phyloP scores from a whole-genome alignment of 805 yeast species.

The Hanseniaspora mollemarum region DNA sequence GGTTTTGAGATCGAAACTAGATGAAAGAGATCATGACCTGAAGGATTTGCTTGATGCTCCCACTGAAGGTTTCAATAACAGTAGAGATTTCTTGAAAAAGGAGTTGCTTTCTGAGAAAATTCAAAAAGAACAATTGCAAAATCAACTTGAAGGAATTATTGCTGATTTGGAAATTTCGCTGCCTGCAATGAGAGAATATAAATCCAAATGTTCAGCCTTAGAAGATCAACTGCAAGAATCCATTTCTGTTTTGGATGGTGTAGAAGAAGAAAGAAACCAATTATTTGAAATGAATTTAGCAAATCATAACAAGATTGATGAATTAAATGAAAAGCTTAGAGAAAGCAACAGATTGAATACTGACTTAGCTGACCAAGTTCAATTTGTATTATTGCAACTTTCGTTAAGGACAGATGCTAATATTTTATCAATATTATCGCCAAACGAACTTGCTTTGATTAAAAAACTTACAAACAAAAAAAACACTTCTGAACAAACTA shows the following conservation, averaged over 20 bases:
- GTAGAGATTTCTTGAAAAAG: conserved; percentile 45
- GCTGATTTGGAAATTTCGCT: conserved; percentile 66
- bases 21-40: conserved; percentile 25
- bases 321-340: conserved; percentile 31
- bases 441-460: conserved; percentile 54
- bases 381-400: conserved; percentile 55
- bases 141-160: conserved; percentile 59
- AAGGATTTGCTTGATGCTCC: conserved; percentile 10
- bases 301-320: conserved; percentile 23
- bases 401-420: conserved; percentile 46
- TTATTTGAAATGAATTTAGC: conserved; percentile 20
- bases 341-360: conserved; percentile 45
- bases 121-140: conserved; percentile 57
- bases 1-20: conserved; percentile 33
- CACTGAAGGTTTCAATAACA: conserved; percentile 34
- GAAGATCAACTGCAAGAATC: conserved; percentile 48
- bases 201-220: conserved; percentile 44
- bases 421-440: conserved; percentile 42
- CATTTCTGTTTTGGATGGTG: conserved; percentile 43
- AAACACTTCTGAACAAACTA: conserved; percentile 18
- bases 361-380: conserved; percentile 78
- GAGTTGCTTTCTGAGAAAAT: conserved; percentile 59
- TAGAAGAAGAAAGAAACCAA: conserved; percentile 39
- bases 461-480: conserved; percentile 37
- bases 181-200: conserved; percentile 62